Conservation (phyloP, 768 basidiomycete genomes). For the Hygrophoropsis aurantiaca region DNA sequence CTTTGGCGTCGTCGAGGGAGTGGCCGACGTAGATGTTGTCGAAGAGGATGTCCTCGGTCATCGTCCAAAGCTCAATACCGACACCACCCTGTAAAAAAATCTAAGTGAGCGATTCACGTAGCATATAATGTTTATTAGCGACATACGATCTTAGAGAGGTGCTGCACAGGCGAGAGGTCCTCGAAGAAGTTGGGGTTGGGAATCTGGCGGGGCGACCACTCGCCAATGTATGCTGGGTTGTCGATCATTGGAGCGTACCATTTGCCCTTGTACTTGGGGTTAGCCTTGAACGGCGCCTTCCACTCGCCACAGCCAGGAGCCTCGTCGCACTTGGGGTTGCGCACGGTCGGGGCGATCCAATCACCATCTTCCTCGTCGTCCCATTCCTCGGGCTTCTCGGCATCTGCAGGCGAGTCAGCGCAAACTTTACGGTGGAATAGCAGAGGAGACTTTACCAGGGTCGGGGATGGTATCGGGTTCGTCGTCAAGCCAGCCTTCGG, state of each 20-base stretch:
- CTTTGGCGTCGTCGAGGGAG: conserved; percentile 82
- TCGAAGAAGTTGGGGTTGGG: conserved; percentile 90
- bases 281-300: conserved; percentile 87
- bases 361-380: conserved; percentile 99
- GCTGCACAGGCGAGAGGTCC: conserved; percentile 79
- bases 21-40: conserved; percentile 94
- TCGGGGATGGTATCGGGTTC: conserved; percentile 82
- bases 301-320: conserved; percentile 96
- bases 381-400: conserved; percentile 98
- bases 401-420: conserved; percentile 42
- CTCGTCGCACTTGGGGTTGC: conserved; percentile 88
- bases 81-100: conserved; percentile 69
- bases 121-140: conserved; percentile 40
- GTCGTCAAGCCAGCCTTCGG: conserved; percentile 94
- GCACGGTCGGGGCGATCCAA: conserved; percentile 88
- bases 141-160: conserved; percentile 90
- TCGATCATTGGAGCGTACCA: conserved; percentile 94
- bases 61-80: conserved; percentile 99
- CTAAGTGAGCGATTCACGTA: conserved; percentile 2
- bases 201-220: conserved; percentile 91
- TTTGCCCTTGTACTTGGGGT: conserved; percentile 97
- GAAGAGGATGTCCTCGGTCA: conserved; percentile 95
- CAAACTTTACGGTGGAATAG: background rate
- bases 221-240: conserved; percentile 97
- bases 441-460: conserved; percentile 56